A percentile compares a stretch with the other conserved stretches of the same genome.
These are phyloP conservation scores for Berkeleyomyces basicola DNA, from an alignment of 2,329 filamentous ascomycete genomes.

Conservation along the genomic window DNA sequence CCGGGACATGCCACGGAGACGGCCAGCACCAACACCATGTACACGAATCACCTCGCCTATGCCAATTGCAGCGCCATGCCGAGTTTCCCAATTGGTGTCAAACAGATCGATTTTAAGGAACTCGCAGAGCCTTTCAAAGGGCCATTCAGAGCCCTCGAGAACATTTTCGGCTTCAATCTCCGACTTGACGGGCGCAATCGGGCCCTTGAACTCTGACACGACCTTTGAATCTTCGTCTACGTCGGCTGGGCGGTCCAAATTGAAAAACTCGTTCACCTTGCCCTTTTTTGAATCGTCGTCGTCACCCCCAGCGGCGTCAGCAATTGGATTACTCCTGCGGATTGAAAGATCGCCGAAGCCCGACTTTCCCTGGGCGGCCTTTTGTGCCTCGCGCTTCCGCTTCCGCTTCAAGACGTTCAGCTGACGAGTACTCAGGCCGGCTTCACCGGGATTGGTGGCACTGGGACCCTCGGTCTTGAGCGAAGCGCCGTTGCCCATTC, in stretches of 20 bases:
- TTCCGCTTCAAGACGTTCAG: constrained; percentile 91
- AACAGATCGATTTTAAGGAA: constrained; percentile 90
- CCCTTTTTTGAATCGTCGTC: constrained; percentile 36
- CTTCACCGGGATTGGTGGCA: constrained; percentile 39
- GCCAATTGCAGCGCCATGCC: constrained; percentile 91
- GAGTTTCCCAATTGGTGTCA: constrained; percentile 84
- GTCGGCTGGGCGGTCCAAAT: constrained; percentile 58
- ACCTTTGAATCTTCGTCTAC: constrained; percentile 83
- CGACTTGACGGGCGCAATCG: constrained; percentile 64
- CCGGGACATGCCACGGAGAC: constrained; percentile 51
- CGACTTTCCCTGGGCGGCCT: constrained; percentile 71
- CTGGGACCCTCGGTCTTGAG: constrained; percentile 20
- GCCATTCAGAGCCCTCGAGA: constrained; percentile 74
- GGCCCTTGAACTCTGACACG: constrained; percentile 88
- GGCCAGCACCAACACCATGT: constrained; percentile 80
- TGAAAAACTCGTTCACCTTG: constrained; percentile 72
- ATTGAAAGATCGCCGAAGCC: constrained; percentile 75
- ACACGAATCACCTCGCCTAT: constrained; percentile 78
- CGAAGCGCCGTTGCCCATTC: constrained; percentile 21
- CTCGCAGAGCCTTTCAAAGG: constrained; percentile 83
- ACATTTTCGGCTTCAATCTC: constrained; percentile 64
- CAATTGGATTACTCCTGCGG: constrained; percentile 42
- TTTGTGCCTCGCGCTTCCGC: constrained; percentile 75
- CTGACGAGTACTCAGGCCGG: constrained; percentile 74
- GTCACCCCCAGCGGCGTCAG: constrained; percentile 43